Base-by-base conservation (phyloP, 2,329 filamentous ascomycete genomes). In the Leptographium wingfieldii region DNA sequence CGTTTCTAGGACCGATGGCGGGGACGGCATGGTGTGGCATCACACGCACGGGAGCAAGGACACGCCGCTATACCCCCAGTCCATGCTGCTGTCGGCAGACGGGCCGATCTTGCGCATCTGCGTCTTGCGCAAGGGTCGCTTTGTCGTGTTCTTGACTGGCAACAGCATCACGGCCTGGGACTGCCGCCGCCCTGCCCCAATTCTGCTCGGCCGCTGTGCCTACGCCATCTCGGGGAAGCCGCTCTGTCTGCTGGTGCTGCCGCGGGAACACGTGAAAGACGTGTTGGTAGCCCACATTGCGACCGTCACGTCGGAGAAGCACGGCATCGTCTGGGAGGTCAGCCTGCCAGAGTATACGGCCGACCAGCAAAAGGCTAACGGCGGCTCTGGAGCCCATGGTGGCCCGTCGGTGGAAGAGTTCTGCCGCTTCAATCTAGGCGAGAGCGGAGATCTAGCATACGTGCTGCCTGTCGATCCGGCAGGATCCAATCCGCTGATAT, bases 391-490 rank as follows among this genome's bases (percentile, higher is more conserved):
- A 49, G 70, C 70, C 22, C 66, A 70, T 38, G 63, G 64, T 57
- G 56, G 65, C 49, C 70, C 72, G 9, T 74, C 76, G 0, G 75
- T 94, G 40, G 71, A 73, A 16, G 81, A 91, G 64, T 90, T 90
- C 64, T 90, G 84, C 68, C 80, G 73, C 1, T 94, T 95, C 68
- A 76, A 85, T 59, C 76, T 95, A 3, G 80, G 83, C 0, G 76
- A 76, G 22, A 73, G 75, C 0, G 78, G 83, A n/a, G 78, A 81
- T 56, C 70, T 87, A 53, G 78, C 81, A 16, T 85, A 85, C 64
- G 78, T 95, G 22, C 75, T 95, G 11, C 89, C 91, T 0, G 90
- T 95, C 55, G 92, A 96, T 67, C 90, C 91, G 57, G 91, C 90
- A 1, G 92, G 91, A 1, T 84, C 87, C 12, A 77, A 81, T 48